These are phyloP conservation scores for Pulveroboletus sp. DNA, from an alignment of 768 basidiomycete genomes.

Conservation along the genomic window DNA sequence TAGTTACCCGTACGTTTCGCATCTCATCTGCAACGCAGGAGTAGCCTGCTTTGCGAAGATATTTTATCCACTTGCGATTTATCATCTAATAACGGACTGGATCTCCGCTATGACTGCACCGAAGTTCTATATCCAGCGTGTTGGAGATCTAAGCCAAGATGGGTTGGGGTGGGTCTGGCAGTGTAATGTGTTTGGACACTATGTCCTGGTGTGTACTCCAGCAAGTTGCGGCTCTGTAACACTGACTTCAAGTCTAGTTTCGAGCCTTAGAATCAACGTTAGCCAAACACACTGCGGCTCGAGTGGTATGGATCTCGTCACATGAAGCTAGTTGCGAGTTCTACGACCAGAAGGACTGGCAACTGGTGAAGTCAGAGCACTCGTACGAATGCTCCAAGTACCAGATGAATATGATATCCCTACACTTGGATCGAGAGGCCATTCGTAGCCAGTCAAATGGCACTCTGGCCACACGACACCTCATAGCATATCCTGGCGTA, in stretches of 20 bases:
- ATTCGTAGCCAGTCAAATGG: slow-evolving; percentile 20
- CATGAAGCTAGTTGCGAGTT: slow-evolving; percentile 51
- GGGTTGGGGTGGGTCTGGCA: slow-evolving; percentile 82
- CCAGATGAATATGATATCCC: slow-evolving; percentile 65
- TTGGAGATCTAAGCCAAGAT: slow-evolving; percentile 58
- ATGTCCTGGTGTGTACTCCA: slow-evolving; percentile 54
- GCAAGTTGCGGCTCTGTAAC: neutral
- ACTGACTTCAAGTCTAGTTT: slow-evolving; percentile 42
- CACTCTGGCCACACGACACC: slow-evolving; percentile 38
- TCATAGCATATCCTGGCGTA: slow-evolving; percentile 67
- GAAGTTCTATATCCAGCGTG: slow-evolving; percentile 50
- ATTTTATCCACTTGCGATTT: slow-evolving; percentile 42
- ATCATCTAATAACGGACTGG: slow-evolving; percentile 45
- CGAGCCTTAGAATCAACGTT: slow-evolving; percentile 56
- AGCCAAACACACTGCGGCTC: slow-evolving; percentile 38
- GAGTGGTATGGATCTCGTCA: slow-evolving; percentile 80
- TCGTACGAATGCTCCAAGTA: slow-evolving; percentile 75
- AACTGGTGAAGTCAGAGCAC: slow-evolving; percentile 52
- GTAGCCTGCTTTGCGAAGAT: slow-evolving; percentile 54
- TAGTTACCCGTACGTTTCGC: slow-evolving; percentile 79
- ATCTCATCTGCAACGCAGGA: slow-evolving; percentile 79
- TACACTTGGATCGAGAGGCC: slow-evolving; percentile 48
- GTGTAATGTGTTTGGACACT: slow-evolving; percentile 80
- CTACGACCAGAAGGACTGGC: slow-evolving; percentile 68
- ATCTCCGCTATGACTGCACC: slow-evolving; percentile 51